Percentiles rank a stretch among this genome's conserved stretches.
Evolutionary conservation across 768 basidiomycete genomes (phyloP).

Genomic region (Lyophyllum semitale): DNA sequence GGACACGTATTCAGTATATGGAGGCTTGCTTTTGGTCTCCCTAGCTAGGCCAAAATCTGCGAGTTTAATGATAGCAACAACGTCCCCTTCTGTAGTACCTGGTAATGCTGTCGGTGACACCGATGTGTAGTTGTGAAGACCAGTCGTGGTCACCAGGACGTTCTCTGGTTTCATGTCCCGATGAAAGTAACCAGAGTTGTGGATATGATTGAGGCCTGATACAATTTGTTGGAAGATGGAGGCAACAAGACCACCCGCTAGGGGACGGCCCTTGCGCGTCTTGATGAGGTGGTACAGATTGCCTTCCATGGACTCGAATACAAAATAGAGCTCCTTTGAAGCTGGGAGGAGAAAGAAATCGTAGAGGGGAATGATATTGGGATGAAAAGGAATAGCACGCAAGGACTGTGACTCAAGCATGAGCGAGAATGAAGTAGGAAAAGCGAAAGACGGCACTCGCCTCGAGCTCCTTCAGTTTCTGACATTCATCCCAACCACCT

Average conservation of each 20-base stretch:
- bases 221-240: conserved; percentile 94
- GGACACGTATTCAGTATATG: conserved; percentile 98
- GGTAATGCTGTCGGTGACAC: conserved; percentile 69
- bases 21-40: conserved; percentile 84
- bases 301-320: conserved; percentile 99
- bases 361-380: conserved; percentile 97
- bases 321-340: conserved; percentile 96
- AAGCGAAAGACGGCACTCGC: conserved; percentile 42
- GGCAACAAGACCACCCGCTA: conserved; percentile 95
- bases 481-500: conserved; percentile 98
- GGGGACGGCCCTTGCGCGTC: conserved; percentile 89
- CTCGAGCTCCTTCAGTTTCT: conserved; percentile 92
- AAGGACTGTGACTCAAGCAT: conserved; percentile 66
- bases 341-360: conserved; percentile 98
- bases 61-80: conserved; percentile 94
- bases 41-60: conserved; percentile 98
- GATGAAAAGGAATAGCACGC: conserved; percentile 91
- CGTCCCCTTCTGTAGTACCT: conserved; percentile 78
- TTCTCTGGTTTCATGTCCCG: conserved; percentile 99
- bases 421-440: conserved; percentile 11
- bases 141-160: conserved; percentile 96
- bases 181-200: conserved; percentile 92
- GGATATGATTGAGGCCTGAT: conserved; percentile 89
- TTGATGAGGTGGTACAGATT: conserved; percentile 99
- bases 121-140: conserved; percentile 87